A percentile compares a stretch with the other conserved stretches of the same genome.
These are phyloP conservation scores for Sclerotinia nivalis DNA, from an alignment of 2,329 filamentous ascomycete species.

Conservation along the genomic window DNA sequence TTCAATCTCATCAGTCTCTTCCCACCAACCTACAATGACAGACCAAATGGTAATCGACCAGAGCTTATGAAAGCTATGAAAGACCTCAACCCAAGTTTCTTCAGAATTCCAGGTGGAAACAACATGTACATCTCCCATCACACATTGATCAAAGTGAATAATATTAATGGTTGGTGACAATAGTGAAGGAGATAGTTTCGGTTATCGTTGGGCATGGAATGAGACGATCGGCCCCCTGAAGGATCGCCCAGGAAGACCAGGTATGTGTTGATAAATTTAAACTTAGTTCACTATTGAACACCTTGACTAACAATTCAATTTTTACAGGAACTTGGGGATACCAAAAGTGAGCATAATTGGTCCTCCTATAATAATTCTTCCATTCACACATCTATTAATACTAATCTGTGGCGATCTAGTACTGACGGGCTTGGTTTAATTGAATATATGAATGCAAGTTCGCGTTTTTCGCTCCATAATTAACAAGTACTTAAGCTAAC, in stretches of 20 bases:
- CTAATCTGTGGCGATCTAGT: conserved; percentile 26
- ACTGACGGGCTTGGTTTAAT: conserved; percentile 54
- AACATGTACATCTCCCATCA: conserved; percentile 48
- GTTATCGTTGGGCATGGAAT: conserved; percentile 43
- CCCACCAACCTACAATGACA: conserved; percentile 59
- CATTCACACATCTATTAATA: conserved; percentile 24
- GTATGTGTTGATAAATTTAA: conserved; percentile 44
- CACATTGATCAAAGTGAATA: conserved; percentile 4
- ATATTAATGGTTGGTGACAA: conserved; percentile 34
- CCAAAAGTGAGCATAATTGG: conserved; percentile 4
- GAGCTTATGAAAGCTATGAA: conserved; percentile 57
- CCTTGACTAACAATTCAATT: not conserved
- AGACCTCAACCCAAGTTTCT: conserved; percentile 54
- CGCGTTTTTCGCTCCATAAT: not conserved
- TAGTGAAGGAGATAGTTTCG: conserved; percentile 35
- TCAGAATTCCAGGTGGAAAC: conserved; percentile 66
- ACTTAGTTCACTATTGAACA: not conserved
- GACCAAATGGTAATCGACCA: conserved; percentile 56
- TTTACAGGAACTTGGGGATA: conserved; percentile 26
- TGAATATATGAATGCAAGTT: conserved; percentile 48
- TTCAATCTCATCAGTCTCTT: conserved; percentile 62
- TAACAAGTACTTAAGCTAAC: not conserved
- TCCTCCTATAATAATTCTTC: no score
- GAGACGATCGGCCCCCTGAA: conserved; percentile 45
- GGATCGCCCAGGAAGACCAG: conserved; percentile 42